Base-by-base conservation (phyloP, 2,329 filamentous ascomycete species). In the Penicillium sclerotigenum region DNA sequence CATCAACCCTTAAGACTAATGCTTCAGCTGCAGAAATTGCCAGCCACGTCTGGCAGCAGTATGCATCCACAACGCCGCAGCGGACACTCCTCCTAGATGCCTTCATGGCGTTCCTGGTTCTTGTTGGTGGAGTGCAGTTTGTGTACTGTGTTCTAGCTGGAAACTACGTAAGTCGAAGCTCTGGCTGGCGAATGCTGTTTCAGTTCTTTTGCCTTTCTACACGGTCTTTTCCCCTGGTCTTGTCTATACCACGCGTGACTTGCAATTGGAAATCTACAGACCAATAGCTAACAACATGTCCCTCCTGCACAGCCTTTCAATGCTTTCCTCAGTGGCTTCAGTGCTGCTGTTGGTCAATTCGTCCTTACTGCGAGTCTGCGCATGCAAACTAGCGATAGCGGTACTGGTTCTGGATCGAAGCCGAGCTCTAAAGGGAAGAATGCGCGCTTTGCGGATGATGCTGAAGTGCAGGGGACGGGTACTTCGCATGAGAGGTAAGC, bases 251-350 rank as follows among this genome's bases (percentile, higher is more conserved):
- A 14, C 2, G 29, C 20, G 29, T 20, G 28, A 36, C n/a, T 29
- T 36, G 31, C n/a, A 16, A 46, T 52, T 29, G 36, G 37, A 18
- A 14, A 5, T 20, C 7, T 34, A 34, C 43, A 29, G 2, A 42
- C 28, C 20, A 10, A 24, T 16, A 8, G 16, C 38, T 57, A 48
- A 56, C 13, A 26, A 20, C 4, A 14, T 9, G n/a, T 29, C 11
- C 18, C 37, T 20, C 1, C 10, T 13, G 7, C 33, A 46, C 70
- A 97, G 93, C 94, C 94, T 10, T 99, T 99, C 82, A 99, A 99
- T 75, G 94, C 95, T 62, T 99, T 99, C 80, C 85, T 99, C 31
- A 90, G 92, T 31, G 95, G 94, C 46, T 99, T 99, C 80, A 87
- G 86, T 59, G 91, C 93, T 16, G 94, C 93, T 1, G 93, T 99